Percentiles rank a stretch among this genome's conserved stretches.
phyloP scores from a whole-genome alignment of 768 basidiomycete species.

The Trametes elegans region DNA sequence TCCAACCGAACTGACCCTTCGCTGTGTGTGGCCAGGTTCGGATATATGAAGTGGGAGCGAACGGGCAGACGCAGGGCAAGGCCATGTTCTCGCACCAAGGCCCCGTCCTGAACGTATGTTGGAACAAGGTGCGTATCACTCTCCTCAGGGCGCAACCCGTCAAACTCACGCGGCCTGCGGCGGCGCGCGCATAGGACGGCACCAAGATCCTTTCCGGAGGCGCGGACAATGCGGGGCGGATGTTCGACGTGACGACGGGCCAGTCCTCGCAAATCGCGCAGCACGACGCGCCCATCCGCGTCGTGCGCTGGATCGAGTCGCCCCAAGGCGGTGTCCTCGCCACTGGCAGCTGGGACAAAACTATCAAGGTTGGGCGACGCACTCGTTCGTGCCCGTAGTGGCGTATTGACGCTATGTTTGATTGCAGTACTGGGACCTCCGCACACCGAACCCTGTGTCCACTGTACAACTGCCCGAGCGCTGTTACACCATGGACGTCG shows the following conservation, averaged over 20 bases:
- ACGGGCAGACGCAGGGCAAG: constrained; percentile 82
- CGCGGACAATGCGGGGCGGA: constrained; percentile 92
- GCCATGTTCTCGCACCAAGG: constrained; percentile 90
- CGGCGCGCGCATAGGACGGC: constrained; percentile 61
- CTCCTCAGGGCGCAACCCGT: not conserved
- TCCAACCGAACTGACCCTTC: not conserved
- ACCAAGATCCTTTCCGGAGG: constrained; percentile 90
- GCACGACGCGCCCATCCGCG: constrained; percentile 87
- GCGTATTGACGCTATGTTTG: not conserved
- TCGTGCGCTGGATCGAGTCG: constrained; percentile 78
- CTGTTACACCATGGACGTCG: constrained; percentile 84
- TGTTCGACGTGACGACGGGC: constrained; percentile 87
- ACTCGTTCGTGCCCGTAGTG: not conserved
- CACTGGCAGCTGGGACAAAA: constrained; percentile 98
- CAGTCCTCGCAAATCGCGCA: constrained; percentile 81
- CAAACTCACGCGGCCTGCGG: not conserved
- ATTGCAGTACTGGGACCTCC: constrained; percentile 88
- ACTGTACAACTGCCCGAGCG: constrained; percentile 85
- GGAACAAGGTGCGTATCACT: constrained; percentile 74
- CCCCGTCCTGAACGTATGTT: constrained; percentile 84
- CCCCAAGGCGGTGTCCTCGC: constrained; percentile 74
- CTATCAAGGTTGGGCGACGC: constrained; percentile 95
- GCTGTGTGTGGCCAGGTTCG: constrained; percentile 57
- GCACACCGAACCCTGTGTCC: constrained; percentile 70
- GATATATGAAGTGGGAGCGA: constrained; percentile 83